Conservation (phyloP, 164 flowering plant species). For the Dillenia turbinata region DNA sequence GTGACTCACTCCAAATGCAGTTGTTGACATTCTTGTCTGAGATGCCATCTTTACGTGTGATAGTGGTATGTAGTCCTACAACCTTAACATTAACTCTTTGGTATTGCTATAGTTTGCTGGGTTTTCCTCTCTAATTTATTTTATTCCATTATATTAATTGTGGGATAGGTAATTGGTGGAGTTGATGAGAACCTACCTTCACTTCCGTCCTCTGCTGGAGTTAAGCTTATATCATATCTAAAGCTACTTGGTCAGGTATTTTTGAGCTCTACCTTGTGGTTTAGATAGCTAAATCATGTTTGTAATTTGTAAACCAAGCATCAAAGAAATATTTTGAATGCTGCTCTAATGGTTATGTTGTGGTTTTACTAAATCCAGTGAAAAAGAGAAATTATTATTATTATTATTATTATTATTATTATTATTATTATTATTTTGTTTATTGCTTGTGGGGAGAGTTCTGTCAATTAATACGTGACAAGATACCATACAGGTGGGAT, state of each 20-base stretch:
- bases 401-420: too few species aligned
- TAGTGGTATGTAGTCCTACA: slow-evolving; percentile 57
- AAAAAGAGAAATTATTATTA: too few species aligned
- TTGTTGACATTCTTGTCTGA: slow-evolving; percentile 76
- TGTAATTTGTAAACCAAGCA: too few species aligned
- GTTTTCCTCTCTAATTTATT: neutral
- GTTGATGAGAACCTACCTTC: slow-evolving; percentile 70
- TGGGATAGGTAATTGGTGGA: slow-evolving; percentile 74
- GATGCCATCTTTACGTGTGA: slow-evolving; percentile 64
- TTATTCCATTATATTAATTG: neutral
- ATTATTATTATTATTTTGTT: too few species aligned
- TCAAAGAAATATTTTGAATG: too few species aligned
- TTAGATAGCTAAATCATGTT: too few species aligned
- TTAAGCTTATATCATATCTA: slow-evolving; percentile 62
- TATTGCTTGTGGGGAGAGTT: too few species aligned
- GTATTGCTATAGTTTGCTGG: too few species aligned
- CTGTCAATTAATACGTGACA: too few species aligned
- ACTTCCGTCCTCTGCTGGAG: slow-evolving; percentile 62
- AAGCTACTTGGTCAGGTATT: slow-evolving; percentile 68
- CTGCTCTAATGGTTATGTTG: too few species aligned
- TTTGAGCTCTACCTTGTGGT: neutral
- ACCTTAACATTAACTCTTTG: neutral
- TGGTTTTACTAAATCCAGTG: too few species aligned
- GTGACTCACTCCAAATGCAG: slow-evolving; percentile 17
- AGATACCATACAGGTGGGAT: too few species aligned